Evolutionary conservation across 1,284 basidiomycete genomes (phyloP), one percentile per base, ranked within the genome.

Genomic region (Neonothopanus nambi): DNA sequence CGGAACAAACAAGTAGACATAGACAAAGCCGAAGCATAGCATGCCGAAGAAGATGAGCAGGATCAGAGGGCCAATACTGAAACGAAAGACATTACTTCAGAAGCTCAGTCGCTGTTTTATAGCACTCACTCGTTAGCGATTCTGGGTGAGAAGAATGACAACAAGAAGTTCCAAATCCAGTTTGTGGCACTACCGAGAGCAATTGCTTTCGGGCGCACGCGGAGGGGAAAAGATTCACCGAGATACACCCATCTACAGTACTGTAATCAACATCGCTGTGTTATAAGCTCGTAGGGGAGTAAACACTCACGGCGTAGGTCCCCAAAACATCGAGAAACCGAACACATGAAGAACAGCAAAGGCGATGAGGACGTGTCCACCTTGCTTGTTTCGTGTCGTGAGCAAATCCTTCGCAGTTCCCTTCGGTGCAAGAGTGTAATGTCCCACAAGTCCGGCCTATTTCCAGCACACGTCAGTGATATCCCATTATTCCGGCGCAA

Each of bases 291-390:
- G 5, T 7, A 70, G 79, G 78, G 45, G 73, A 78, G 6, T 37
- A 18, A 75, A 17, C 20, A 84, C 84, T 77, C 78, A 87, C 63
- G 85, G 87, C 12, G 81, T 82, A 3, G 84, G 81, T 3, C 86
- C 88, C 86, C 86, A 91, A 74, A 87, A 87, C 55, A 86, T 75
- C 1, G 78, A 79, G 70, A 81, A 91, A 17, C 79, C 80, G 59
- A 85, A 79, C n/a, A 91, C 83, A 57, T 91, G 89, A 33, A 91
- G 67, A 26, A 91, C 81, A 2, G 88, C 89, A 63, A 91, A 91
- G 0, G 89, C 83, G 60, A 89, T 87, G 37, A 89, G 70, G 0
- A 80, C 77, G 58, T 85, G 80, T 46, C 84, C 84, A 54, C 85
- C 82, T 60, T 72, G 71, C 56, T 76, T 81, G 56, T 87, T 84